These are phyloP conservation scores for Apiospora kogelbergensis DNA, from an alignment of 2,329 filamentous ascomycete species.

Conservation along the genomic window DNA sequence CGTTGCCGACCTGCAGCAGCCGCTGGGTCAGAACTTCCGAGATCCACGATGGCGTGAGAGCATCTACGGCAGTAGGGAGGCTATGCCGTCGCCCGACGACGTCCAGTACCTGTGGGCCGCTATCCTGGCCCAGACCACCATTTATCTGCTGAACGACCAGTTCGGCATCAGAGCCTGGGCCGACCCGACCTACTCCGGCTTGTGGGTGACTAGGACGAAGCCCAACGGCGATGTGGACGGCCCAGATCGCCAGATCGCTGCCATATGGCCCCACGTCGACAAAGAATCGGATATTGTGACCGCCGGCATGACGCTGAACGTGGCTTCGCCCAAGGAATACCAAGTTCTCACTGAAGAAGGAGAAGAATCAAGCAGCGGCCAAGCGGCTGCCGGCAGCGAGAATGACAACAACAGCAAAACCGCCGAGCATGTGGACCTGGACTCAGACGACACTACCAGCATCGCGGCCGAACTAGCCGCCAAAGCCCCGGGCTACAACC, in stretches of 20 bases:
- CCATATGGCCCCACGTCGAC: constrained; percentile 3
- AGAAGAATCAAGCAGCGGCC: not conserved
- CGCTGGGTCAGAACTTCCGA: not conserved
- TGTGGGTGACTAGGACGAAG: not conserved
- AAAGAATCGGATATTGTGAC: not conserved
- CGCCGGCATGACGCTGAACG: not conserved
- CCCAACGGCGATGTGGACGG: not conserved
- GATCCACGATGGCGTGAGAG: not conserved
- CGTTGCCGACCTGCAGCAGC: not conserved
- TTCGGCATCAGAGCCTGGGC: not conserved
- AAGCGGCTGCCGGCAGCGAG: not conserved
- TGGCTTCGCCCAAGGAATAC: not conserved
- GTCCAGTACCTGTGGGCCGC: not conserved
- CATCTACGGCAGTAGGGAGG: too few species aligned
- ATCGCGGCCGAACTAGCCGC: not conserved
- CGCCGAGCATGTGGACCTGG: not conserved
- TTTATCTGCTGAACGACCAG: not conserved
- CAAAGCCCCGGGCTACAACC: not conserved
- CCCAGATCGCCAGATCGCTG: not conserved
- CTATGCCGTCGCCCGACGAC: not conserved
- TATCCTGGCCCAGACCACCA: not conserved
- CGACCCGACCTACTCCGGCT: not conserved
- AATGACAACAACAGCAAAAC: not conserved
- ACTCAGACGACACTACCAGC: not conserved
- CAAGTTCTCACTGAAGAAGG: not conserved